Evolutionary conservation across 2,329 filamentous ascomycete genomes (phyloP).

Genomic region (Akanthomyces uredinophilus): DNA sequence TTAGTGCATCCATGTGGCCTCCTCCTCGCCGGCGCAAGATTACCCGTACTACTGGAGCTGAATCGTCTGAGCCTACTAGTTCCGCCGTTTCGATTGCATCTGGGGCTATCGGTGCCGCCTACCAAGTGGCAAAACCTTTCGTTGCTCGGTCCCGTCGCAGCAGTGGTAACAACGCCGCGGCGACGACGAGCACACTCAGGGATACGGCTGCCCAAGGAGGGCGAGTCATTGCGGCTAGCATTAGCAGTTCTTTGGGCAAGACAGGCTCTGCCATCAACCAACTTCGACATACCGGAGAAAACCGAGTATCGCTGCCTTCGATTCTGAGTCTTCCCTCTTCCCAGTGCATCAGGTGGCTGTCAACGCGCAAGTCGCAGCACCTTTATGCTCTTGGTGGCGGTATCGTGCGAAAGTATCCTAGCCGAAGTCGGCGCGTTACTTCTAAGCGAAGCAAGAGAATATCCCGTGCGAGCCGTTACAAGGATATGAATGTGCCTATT

Average conservation of each 20-base stretch:
- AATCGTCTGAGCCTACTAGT: slow-evolving; percentile 43
- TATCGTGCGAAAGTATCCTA: slow-evolving; percentile 59
- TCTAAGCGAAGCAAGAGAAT: slow-evolving; percentile 49
- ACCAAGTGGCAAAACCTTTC: slow-evolving; percentile 61
- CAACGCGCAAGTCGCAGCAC: slow-evolving; percentile 54
- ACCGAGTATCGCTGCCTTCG: slow-evolving; percentile 63
- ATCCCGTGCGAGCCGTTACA: slow-evolving; percentile 52
- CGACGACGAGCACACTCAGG: slow-evolving; percentile 42
- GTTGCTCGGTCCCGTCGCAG: slow-evolving; percentile 51
- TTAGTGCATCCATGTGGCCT: slow-evolving; percentile 81
- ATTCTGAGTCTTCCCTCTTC: slow-evolving; percentile 49
- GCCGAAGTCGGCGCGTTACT: slow-evolving; percentile 50
- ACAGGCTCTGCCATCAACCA: slow-evolving; percentile 66
- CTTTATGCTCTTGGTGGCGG: slow-evolving; percentile 64
- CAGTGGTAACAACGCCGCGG: slow-evolving; percentile 31
- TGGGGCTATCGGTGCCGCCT: slow-evolving; percentile 63
- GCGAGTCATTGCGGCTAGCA: slow-evolving; percentile 66
- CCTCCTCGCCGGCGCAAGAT: slow-evolving; percentile 55
- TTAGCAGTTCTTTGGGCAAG: slow-evolving; percentile 69
- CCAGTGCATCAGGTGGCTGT: slow-evolving; percentile 61
- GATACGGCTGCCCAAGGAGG: slow-evolving; percentile 64
- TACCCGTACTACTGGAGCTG: slow-evolving; percentile 39
- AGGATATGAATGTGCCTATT: slow-evolving; percentile 61
- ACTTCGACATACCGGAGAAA: slow-evolving; percentile 69
- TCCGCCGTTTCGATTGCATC: slow-evolving; percentile 65